Conservation (phyloP, 768 basidiomycete species). For the Suillus cothurnatus region DNA sequence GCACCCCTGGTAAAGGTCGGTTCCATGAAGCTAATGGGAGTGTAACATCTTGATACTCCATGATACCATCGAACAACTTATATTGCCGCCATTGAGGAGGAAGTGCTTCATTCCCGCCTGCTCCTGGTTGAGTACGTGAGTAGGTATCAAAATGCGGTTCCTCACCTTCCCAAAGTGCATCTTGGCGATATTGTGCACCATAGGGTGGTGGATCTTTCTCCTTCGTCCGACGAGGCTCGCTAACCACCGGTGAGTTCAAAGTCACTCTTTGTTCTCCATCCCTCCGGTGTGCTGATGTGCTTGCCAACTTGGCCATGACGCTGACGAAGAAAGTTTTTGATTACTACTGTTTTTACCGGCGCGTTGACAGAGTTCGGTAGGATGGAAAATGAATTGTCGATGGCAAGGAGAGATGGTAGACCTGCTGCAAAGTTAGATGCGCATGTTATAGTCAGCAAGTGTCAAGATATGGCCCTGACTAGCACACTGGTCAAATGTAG, state of each 20-base stretch:
- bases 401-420: background rate
- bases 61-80: background rate
- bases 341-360: background rate
- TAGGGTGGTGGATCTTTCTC: background rate
- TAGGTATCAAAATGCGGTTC: background rate
- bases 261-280: too few species aligned
- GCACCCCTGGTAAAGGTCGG: background rate
- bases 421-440: background rate
- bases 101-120: background rate
- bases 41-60: background rate
- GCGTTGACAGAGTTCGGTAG: background rate
- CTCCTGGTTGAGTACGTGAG: background rate
- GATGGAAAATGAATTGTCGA: background rate
- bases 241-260: background rate
- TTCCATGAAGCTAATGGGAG: background rate
- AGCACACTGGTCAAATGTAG: too few species aligned
- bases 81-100: background rate
- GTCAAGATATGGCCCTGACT: too few species aligned
- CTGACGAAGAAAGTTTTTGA: background rate
- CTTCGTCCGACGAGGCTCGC: background rate
- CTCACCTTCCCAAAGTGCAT: conserved; percentile 1
- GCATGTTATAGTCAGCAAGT: background rate
- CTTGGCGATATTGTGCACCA: background rate
- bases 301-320: background rate
- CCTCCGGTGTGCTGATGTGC: too few species aligned